Base-by-base conservation (phyloP, 2,329 filamentous ascomycete genomes). In the Fusarium aywerte region DNA sequence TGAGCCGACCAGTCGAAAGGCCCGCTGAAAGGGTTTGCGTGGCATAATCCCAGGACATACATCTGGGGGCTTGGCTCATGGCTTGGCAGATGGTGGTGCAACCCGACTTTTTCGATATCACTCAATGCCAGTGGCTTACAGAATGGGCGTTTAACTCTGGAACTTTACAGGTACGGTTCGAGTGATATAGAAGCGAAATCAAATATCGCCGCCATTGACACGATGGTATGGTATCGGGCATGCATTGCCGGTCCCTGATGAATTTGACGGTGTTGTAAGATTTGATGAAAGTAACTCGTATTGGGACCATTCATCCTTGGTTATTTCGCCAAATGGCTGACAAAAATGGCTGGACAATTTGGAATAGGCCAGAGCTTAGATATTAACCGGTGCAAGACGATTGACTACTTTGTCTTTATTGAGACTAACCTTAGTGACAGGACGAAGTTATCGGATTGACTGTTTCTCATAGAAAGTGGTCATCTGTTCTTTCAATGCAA, bases 11-110 rank as follows among this genome's bases (percentile, higher is more conserved):
- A 48, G 13, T 38, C 21, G 23, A 25, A 33, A 54, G 36, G 51
- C 23, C 62, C 43, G 32, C 44, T 60, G 47, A 21, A 51, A 48
- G 47, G 56, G 62, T 65, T 67, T 68, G 64, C 54, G 64, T 61
- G 64, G 64, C 59, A 67, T 31, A 23, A 35, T 56, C 48, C 39
- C 29, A 47, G 44, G 43, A n/a, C n/a, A n/a, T n/a, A 51, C 39
- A 54, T 44, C 55, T 45, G 11, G 50, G n/a, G n/a, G 44, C 65
- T 66, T 68, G 65, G 61, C 58, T 56, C 40, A 39, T 21, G 58
- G 45, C 60, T 69, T 65, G 65, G 60, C 65, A 58, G 40, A 50
- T 60, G 60, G 65, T 43, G 47, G 57, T 69, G 51, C 48, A 49
- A 62, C 42, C 65, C 65, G 55, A 62, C 53, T 40, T 35, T 42